Base-by-base conservation (phyloP, 305 asterid genomes). In the Coffea humblotiana region DNA sequence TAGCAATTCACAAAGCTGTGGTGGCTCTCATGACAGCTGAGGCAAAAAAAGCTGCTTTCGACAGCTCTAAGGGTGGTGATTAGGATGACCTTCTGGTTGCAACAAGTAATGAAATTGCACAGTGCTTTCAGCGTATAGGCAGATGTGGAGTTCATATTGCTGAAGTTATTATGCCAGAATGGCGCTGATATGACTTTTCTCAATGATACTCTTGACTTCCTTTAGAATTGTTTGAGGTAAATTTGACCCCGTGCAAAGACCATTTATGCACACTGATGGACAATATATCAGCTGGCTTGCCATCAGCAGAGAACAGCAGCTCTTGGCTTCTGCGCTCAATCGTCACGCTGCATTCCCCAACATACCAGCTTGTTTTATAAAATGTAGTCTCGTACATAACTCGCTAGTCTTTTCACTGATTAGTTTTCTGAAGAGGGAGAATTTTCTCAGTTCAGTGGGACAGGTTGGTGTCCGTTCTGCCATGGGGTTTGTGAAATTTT, bases 1-100 rank as follows among this genome's bases (percentile, higher is more conserved):
- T 88, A 71, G 97, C 97, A 40, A 83, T 93, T 82, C 98, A 96
- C 85, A 94, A 89, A 88, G 98, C 99, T 72, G 94, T 80, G 74
- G 82, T 84, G 68, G 94, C 96, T 81, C 81, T 94, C 72, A 92
- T 92, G 96, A 89, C 90, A 65, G 98, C 98, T 29, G 98, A 96
- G 72, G 97, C 97, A 63, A 86, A 94, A 54, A 88, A 88, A 90
- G 93, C 87, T 73, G 83, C 94, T 70, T 48, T 77, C 72, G 93
- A 81, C 74, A 83, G 76, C 82, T 73, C 80, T 47, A 80, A 76
- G 63, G 87, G 82, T 77, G 79, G 82, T 77, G 81, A 77, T 73
- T 86, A 87, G 87, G 75, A 79, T 77, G 45, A 81, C 54, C 65
- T 18, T 79, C 76, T 76, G 80, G 66, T 77, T 80, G 66, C 75